Evolutionary conservation across 2,329 filamentous ascomycete genomes (phyloP), one percentile per base, ranked within the genome.

Genomic region (Xylariales sp.): DNA sequence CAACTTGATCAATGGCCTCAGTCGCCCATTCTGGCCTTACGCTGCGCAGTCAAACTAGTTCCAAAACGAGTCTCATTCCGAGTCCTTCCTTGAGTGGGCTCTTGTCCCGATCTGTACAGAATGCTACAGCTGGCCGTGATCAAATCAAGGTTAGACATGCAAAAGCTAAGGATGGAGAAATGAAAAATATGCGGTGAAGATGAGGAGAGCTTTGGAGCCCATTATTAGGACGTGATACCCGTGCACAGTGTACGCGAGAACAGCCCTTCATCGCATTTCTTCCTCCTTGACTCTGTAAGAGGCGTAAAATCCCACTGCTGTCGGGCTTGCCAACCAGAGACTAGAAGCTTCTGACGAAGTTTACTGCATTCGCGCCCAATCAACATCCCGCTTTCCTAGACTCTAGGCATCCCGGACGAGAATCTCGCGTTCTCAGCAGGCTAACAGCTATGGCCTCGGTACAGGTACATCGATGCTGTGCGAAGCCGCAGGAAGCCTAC

Each of bases 321-420:
- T 17, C 18, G 28, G 19, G 35, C 17, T 24, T 17, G 30, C 19
- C 17, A 5, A 17, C 28, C 7, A 25, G 18, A 21, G 24, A 5
- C 4, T 3, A 13, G 6, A 38, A 19, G 12, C 13, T 20, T 28
- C 14, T 21, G 23, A 8, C 18, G 13, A 13, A 18, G 7, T 35
- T 29, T 14, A 16, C 11, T 37, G 33, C 33, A 29, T 29, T 37
- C 29, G 16, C 33, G 33, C 35, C 35, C 28, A 15, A 38, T 31
- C 27, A 38, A 19, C 14, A 20, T 29, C 18, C 8, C 18, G 16
- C 15, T 8, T 7, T 6, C 3, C 17, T 18, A 17, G 21, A 10
- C 15, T 28, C 18, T 13, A 17, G 12, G 6, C 15, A 30, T 14
- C 17, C 11, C 25, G 11, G 32, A 12, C 30, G n/a, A 34, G 15